These are phyloP conservation scores for Allantophomopsis cytisporea DNA, from an alignment of 2,329 filamentous ascomycete genomes.

Conservation along the genomic window DNA sequence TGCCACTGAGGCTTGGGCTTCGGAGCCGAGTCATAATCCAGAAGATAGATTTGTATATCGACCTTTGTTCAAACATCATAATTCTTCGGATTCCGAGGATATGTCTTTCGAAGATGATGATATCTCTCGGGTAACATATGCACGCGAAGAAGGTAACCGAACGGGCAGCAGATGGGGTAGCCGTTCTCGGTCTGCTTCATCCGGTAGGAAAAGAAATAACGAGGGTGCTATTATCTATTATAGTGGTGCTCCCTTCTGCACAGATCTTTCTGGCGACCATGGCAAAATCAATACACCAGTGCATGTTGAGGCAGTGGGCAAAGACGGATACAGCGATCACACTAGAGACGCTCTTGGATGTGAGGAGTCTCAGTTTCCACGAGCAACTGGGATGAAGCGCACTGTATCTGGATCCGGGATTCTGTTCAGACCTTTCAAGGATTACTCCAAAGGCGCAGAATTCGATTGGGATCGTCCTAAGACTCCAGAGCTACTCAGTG, in stretches of 20 bases:
- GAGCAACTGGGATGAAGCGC: slow-evolving; percentile 16
- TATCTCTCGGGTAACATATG: background rate
- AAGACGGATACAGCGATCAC: slow-evolving; percentile 18
- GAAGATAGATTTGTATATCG: background rate
- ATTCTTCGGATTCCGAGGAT: too few species aligned
- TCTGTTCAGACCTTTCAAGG: slow-evolving; percentile 33
- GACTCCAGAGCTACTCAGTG: slow-evolving; percentile 10
- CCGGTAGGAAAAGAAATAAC: slow-evolving; percentile 35
- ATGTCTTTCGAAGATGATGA: slow-evolving; percentile 1
- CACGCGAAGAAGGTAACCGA: background rate
- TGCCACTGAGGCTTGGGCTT: background rate
- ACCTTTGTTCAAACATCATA: background rate
- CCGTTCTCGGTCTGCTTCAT: background rate
- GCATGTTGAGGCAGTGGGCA: slow-evolving; percentile 31
- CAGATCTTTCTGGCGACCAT: slow-evolving; percentile 60
- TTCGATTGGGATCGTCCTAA: slow-evolving; percentile 1
- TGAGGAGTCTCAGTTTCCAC: slow-evolving; percentile 7
- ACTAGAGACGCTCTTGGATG: slow-evolving; percentile 7
- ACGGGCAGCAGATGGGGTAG: background rate
- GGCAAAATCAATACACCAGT: slow-evolving; percentile 32
- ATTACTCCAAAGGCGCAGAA: slow-evolving; percentile 16
- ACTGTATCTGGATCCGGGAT: slow-evolving; percentile 37
- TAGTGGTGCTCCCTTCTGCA: slow-evolving; percentile 66
- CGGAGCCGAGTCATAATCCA: background rate
- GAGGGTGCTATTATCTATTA: slow-evolving; percentile 78